Evolutionary conservation across 768 basidiomycete species (phyloP).

Genomic region (Tulasnella calospora): DNA sequence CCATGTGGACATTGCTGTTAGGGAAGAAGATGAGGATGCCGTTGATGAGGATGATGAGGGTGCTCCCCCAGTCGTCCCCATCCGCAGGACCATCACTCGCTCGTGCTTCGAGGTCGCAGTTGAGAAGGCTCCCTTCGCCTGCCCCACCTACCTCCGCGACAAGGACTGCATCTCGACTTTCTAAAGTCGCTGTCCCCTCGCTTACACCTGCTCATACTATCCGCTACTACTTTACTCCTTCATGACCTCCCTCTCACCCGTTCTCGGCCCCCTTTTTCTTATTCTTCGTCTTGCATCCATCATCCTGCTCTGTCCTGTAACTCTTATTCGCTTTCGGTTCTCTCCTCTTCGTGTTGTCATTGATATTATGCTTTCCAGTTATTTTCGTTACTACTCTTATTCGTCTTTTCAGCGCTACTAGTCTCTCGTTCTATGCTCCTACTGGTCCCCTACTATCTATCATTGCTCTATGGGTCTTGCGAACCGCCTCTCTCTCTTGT

Average conservation of each 20-base stretch:
- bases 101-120: slow-evolving; percentile 7
- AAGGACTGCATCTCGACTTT: background rate
- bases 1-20: background rate
- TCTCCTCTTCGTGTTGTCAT: slow-evolving; percentile 3
- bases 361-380: slow-evolving; percentile 7
- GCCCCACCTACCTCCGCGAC: slow-evolving; percentile 4
- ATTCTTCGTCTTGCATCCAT: slow-evolving; percentile 7
- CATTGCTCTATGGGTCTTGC: slow-evolving; percentile 5
- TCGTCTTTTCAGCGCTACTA: background rate
- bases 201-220: background rate
- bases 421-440: slow-evolving; percentile 4
- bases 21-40: background rate
- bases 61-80: slow-evolving; percentile 1
- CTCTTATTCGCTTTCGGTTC: background rate
- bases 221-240: background rate
- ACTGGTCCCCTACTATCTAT: background rate
- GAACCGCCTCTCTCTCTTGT: slow-evolving; percentile 1
- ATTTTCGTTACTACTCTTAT: background rate
- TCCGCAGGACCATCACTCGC: background rate
- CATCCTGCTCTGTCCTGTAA: background rate
- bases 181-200: background rate
- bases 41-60: background rate
- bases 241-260: background rate
- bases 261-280: background rate
- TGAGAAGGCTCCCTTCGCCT: background rate